Conservation (phyloP, 1,284 basidiomycete species). For the Stygiomarasmius scandens region DNA sequence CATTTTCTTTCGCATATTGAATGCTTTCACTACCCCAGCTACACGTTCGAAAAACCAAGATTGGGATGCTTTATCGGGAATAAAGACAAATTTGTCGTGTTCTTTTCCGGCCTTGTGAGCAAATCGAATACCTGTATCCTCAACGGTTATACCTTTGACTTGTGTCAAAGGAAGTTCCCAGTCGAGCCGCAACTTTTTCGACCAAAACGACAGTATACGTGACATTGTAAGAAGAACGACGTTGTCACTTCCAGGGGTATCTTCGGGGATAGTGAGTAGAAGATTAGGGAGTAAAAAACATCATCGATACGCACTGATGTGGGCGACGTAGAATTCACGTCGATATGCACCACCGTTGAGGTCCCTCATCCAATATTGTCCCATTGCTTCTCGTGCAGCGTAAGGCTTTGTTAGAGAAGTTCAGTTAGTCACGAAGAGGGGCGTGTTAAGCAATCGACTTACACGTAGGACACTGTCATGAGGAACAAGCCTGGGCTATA, state of each 20-base stretch:
- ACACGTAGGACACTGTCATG: conserved; percentile 86
- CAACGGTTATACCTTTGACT: conserved; percentile 86
- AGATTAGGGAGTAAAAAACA: background rate
- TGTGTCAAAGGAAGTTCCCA: conserved; percentile 94
- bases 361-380: conserved; percentile 97
- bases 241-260: conserved; percentile 80
- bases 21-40: conserved; percentile 71
- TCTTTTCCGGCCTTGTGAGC: conserved; percentile 75
- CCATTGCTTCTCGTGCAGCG: conserved; percentile 86
- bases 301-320: conserved; percentile 64
- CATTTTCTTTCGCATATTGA: conserved; percentile 73
- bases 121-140: conserved; percentile 88
- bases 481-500: conserved; percentile 83
- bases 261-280: conserved; percentile 38
- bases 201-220: conserved; percentile 84
- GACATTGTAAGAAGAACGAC: conserved; percentile 83
- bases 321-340: conserved; percentile 88
- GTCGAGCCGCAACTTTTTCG: conserved; percentile 81
- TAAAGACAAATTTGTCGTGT: conserved; percentile 74
- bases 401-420: conserved; percentile 65
- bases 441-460: conserved; percentile 30
- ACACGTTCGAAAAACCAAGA: conserved; percentile 80
- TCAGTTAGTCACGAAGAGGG: conserved; percentile 8
- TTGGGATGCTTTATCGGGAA: conserved; percentile 73
- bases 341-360: conserved; percentile 87